Conservation (phyloP, 1,284 basidiomycete genomes). For the Fistulinella staudtii region DNA sequence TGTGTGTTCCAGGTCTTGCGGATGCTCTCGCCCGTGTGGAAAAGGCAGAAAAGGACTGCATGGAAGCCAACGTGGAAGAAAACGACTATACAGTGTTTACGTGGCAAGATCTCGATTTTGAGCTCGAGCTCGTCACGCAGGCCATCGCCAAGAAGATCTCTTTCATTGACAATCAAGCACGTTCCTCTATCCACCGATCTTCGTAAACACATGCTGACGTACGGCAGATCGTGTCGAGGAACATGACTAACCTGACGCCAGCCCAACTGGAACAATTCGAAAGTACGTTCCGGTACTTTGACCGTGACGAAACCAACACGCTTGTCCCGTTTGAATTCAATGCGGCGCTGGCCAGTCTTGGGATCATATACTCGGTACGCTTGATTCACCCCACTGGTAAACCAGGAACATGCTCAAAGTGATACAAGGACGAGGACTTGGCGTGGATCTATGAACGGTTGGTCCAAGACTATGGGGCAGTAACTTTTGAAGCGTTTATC, state of each 20-base stretch:
- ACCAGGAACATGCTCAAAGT: slow-evolving; percentile 6
- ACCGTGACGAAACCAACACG: slow-evolving; percentile 88
- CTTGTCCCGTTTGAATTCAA: slow-evolving; percentile 84
- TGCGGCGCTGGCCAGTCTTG: slow-evolving; percentile 90
- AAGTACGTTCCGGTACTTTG: slow-evolving; percentile 96
- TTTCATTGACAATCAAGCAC: slow-evolving; percentile 94
- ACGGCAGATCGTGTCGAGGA: slow-evolving; percentile 85
- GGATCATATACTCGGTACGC: slow-evolving; percentile 86
- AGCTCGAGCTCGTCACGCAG: slow-evolving; percentile 80
- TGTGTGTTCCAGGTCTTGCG: slow-evolving; percentile 58
- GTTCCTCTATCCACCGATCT: background rate
- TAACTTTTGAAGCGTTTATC: slow-evolving; percentile 94
- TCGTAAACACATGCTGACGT: slow-evolving; percentile 6
- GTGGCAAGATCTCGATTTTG: slow-evolving; percentile 86
- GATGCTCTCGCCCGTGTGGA: slow-evolving; percentile 54
- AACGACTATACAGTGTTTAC: slow-evolving; percentile 96
- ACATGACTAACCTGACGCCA: slow-evolving; percentile 90
- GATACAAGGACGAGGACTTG: slow-evolving; percentile 75
- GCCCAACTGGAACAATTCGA: slow-evolving; percentile 98
- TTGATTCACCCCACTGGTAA: background rate
- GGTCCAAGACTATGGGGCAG: slow-evolving; percentile 80
- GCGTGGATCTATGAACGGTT: slow-evolving; percentile 83
- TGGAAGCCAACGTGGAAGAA: slow-evolving; percentile 92
- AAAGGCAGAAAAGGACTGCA: slow-evolving; percentile 72
- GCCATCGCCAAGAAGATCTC: slow-evolving; percentile 86